Evolutionary conservation across 208 protist genomes (phyloP).

Genomic region (Angomonas ambiguus): DNA sequence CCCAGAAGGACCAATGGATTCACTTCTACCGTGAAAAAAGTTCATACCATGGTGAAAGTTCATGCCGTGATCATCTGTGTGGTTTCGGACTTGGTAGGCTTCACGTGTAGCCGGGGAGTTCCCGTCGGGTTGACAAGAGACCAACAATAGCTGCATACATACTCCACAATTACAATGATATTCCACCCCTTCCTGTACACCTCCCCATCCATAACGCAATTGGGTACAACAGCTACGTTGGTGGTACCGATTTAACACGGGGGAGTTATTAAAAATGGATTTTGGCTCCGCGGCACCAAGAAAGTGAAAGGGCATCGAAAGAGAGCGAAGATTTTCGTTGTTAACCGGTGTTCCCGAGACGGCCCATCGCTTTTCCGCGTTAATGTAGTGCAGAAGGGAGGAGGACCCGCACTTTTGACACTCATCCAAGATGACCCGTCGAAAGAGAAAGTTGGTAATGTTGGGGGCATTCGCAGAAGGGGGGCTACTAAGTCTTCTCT

Average conservation of each 20-base stretch:
- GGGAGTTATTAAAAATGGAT: background rate
- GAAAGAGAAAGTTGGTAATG: conserved; percentile 38
- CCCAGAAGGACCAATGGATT: too few species aligned
- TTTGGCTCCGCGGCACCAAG: conserved; percentile 13
- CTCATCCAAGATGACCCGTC: conserved; percentile 53
- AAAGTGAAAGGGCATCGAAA: conserved; percentile 22
- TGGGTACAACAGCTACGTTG: too few species aligned
- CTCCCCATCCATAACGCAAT: background rate
- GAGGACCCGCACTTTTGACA: conserved; percentile 36
- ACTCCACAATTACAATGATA: background rate
- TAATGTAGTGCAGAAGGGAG: conserved; percentile 28
- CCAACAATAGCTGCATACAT: background rate
- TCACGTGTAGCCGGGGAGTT: background rate
- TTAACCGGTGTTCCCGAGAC: conserved; percentile 60
- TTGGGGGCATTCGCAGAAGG: conserved; percentile 16
- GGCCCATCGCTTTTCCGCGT: conserved; percentile 36
- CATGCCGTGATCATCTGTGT: background rate
- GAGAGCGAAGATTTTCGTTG: conserved; percentile 32
- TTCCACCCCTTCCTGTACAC: background rate
- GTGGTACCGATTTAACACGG: background rate
- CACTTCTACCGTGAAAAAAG: background rate
- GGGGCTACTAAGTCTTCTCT: background rate
- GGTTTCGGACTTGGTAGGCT: background rate
- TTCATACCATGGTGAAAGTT: background rate
- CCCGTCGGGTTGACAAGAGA: background rate